These are phyloP conservation scores for Avena eriantha DNA, from an alignment of 176 grass and related monocot species.

Conservation along the genomic window DNA sequence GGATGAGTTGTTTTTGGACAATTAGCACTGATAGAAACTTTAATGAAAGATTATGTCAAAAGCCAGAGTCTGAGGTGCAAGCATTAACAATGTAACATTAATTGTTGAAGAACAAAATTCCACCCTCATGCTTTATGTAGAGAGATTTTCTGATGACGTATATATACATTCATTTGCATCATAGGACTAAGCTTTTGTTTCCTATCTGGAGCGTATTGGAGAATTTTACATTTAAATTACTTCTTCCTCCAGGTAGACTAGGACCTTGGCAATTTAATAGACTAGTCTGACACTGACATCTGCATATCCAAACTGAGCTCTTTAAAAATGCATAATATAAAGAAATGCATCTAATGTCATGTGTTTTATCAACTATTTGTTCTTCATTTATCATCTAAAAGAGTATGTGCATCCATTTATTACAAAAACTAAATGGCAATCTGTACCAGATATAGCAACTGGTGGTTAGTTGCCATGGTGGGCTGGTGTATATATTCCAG, in stretches of 20 bases:
- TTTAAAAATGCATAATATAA: background rate
- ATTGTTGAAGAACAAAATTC: background rate
- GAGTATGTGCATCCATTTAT: background rate
- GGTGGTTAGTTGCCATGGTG: background rate
- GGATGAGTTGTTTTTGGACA: background rate
- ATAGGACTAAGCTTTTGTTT: background rate
- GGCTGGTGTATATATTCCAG: background rate
- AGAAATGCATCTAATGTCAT: background rate
- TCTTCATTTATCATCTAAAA: constrained; percentile 7
- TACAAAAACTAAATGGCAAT: background rate
- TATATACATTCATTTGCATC: background rate
- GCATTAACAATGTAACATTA: background rate
- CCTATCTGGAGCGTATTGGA: background rate
- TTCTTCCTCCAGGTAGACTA: background rate
- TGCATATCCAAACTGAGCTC: background rate
- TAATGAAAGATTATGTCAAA: background rate
- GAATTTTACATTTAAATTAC: background rate
- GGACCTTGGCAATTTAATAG: background rate
- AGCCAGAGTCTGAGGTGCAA: background rate
- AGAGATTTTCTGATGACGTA: constrained; percentile 5
- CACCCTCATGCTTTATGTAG: background rate
- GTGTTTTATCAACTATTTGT: background rate
- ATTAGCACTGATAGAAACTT: background rate
- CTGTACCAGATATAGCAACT: background rate
- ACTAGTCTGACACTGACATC: background rate